Conservation (phyloP, 2,329 filamentous ascomycete species). For the Teratosphaeria gauchensis region DNA sequence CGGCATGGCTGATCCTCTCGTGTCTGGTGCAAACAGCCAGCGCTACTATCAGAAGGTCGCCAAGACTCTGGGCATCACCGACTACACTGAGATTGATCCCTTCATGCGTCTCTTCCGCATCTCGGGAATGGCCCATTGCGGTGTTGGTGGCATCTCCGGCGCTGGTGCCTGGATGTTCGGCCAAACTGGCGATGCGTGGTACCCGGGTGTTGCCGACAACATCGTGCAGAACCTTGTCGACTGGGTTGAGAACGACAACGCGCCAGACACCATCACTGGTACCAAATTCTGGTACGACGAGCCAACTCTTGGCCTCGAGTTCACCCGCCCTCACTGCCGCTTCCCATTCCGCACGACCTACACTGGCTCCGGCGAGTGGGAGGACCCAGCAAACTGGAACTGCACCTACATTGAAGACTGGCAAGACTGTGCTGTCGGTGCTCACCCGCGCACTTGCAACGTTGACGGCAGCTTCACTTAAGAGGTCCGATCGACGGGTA, state of each 20-base stretch:
- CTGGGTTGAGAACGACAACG: constrained; percentile 26
- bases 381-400: constrained; percentile 27
- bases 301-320: constrained; percentile 31
- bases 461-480: constrained; percentile 11
- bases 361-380: constrained; percentile 26
- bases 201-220: constrained; percentile 29
- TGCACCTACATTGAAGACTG: constrained; percentile 25
- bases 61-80: constrained; percentile 25
- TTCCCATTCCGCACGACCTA: constrained; percentile 27
- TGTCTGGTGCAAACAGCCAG: constrained; percentile 36
- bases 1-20: constrained; percentile 35
- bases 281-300: constrained; percentile 38
- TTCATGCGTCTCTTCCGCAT: constrained; percentile 43
- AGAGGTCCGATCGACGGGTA: background rate
- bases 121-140: constrained; percentile 44
- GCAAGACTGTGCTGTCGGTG: constrained; percentile 14
- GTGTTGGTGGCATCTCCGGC: constrained; percentile 32
- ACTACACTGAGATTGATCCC: constrained; percentile 29
- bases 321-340: constrained; percentile 39
- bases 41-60: constrained; percentile 42
- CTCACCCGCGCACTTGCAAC: constrained; percentile 4
- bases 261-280: constrained; percentile 28
- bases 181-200: constrained; percentile 20
- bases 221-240: constrained; percentile 38
- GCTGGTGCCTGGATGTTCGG: constrained; percentile 36